Base-by-base conservation (phyloP, 2,329 filamentous ascomycete species). In the Beauveria caledonica region DNA sequence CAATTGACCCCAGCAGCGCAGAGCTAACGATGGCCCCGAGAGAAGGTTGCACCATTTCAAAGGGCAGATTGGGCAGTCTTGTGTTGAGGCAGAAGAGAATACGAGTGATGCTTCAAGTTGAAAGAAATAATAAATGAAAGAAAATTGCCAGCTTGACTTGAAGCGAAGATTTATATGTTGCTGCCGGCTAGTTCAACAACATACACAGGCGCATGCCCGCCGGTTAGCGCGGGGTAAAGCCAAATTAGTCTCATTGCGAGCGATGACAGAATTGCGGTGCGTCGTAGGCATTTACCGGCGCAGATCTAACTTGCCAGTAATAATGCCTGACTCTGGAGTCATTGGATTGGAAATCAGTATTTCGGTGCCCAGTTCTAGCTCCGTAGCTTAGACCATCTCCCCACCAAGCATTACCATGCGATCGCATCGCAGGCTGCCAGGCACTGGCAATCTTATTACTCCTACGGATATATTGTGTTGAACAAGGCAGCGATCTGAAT, bases 11-110 rank as follows among this genome's bases (percentile, higher is more conserved):
- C 23, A 60, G 29, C n/a, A 53, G 23, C 2, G 42, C 50, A n/a
- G 58, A 60, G 58, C 58, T 60, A 7, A 60, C n/a, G 3, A 54
- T 48, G 2, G 58, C 49, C 2, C 49, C 58, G 13, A 60, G 42
- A 9, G 58, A 53, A 8, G 39, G 40, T 23, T 53, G 49, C 4
- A 50, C 55, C 55, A 58, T 58, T 13, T 8, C 21, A 9, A 36
- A 8, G 25, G 3, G 15, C 17, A 8, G 7, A 7, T 25, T 4
- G 1, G 10, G 44, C 10, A 7, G 13, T 3, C 6, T 21, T 25
- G 11, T 46, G 48, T 33, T 4, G 7, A 19, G 48, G n/a, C 1
- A 13, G 25, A 21, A 33, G 17, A 49, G 15, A 17, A 10, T 7
- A 29, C 5, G 25, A 3, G 9, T 29, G 17, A 1, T 23, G 9